These are phyloP conservation scores for Colletotrichum tabaci DNA, from an alignment of 2,329 filamentous ascomycete genomes.

Conservation along the genomic window DNA sequence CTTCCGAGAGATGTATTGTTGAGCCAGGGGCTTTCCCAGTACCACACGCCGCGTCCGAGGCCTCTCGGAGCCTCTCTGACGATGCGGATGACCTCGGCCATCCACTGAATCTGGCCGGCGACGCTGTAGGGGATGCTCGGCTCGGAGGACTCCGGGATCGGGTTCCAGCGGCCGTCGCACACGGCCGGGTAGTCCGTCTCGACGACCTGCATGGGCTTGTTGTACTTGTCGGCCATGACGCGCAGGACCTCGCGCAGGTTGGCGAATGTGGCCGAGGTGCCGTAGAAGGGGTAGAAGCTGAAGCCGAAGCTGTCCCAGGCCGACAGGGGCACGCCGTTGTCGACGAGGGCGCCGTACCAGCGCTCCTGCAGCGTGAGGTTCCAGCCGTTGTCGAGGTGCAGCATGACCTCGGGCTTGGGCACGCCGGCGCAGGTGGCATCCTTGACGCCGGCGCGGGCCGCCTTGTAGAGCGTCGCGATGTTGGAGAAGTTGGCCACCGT, in stretches of 20 bases:
- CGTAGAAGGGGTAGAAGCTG: slow-evolving; percentile 41
- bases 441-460: slow-evolving; percentile 43
- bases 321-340: slow-evolving; percentile 35
- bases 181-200: slow-evolving; percentile 40
- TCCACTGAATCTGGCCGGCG: slow-evolving; percentile 32
- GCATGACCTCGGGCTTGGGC: slow-evolving; percentile 43
- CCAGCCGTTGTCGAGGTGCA: slow-evolving; percentile 41
- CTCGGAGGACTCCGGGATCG: slow-evolving; percentile 33
- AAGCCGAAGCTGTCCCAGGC: slow-evolving; percentile 36
- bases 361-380: slow-evolving; percentile 39
- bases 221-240: slow-evolving; percentile 33
- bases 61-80: slow-evolving; percentile 30
- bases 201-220: slow-evolving; percentile 36
- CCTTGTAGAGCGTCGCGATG: slow-evolving; percentile 47
- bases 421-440: slow-evolving; percentile 37
- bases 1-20: slow-evolving; percentile 38
- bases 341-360: slow-evolving; percentile 36
- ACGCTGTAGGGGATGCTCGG: slow-evolving; percentile 38
- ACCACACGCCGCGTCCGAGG: slow-evolving; percentile 32
- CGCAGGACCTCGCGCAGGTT: slow-evolving; percentile 27
- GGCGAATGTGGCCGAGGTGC: slow-evolving; percentile 36
- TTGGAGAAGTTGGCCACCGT: slow-evolving; percentile 51
- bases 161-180: slow-evolving; percentile 37
- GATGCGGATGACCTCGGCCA: slow-evolving; percentile 23
- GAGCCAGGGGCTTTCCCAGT: slow-evolving; percentile 34